Percentiles rank a stretch among this genome's conserved stretches.
Evolutionary conservation across 2,329 filamentous ascomycete genomes (phyloP).

Genomic region (Trichoderma sp.): DNA sequence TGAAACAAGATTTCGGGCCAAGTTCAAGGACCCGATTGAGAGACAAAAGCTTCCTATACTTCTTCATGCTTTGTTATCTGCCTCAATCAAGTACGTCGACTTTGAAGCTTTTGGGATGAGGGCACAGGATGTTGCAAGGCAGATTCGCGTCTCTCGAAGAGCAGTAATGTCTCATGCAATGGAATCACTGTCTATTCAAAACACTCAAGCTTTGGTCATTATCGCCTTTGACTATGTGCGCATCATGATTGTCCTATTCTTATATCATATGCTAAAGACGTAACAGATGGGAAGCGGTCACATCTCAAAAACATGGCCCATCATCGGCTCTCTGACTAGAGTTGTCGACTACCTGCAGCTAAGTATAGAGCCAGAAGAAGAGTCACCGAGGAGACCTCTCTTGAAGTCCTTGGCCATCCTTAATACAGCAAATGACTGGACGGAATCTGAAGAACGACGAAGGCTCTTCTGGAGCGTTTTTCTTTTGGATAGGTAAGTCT

Average conservation of each 20-base stretch:
- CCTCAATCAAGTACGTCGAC: slow-evolving; percentile 25
- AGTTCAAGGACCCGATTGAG: slow-evolving; percentile 1
- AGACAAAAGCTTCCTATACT: slow-evolving; percentile 5
- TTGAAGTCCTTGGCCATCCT: slow-evolving; percentile 8
- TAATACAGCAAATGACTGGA: slow-evolving; percentile 36
- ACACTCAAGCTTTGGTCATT: slow-evolving; percentile 13
- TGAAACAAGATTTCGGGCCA: slow-evolving; percentile 24
- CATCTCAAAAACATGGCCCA: slow-evolving; percentile 37
- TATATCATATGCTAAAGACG: not conserved
- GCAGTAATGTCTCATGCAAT: slow-evolving; percentile 13
- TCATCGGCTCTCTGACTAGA: slow-evolving; percentile 39
- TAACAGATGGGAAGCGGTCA: slow-evolving; percentile 39
- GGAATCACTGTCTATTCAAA: slow-evolving; percentile 16
- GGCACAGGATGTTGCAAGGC: slow-evolving; percentile 6
- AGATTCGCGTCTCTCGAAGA: slow-evolving; percentile 17
- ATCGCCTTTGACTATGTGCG: slow-evolving; percentile 19
- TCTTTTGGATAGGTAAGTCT: slow-evolving; percentile 37
- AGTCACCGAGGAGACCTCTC: slow-evolving; percentile 17
- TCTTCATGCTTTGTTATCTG: slow-evolving; percentile 20
- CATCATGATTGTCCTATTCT: not conserved
- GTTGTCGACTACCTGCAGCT: slow-evolving; percentile 41
- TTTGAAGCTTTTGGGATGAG: slow-evolving; percentile 15
- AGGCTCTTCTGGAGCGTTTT: slow-evolving; percentile 43
- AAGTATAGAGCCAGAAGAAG: slow-evolving; percentile 33
- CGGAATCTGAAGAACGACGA: slow-evolving; percentile 40